Base-by-base conservation (phyloP, 2,329 filamentous ascomycete genomes). In the Juglanconis sp. region DNA sequence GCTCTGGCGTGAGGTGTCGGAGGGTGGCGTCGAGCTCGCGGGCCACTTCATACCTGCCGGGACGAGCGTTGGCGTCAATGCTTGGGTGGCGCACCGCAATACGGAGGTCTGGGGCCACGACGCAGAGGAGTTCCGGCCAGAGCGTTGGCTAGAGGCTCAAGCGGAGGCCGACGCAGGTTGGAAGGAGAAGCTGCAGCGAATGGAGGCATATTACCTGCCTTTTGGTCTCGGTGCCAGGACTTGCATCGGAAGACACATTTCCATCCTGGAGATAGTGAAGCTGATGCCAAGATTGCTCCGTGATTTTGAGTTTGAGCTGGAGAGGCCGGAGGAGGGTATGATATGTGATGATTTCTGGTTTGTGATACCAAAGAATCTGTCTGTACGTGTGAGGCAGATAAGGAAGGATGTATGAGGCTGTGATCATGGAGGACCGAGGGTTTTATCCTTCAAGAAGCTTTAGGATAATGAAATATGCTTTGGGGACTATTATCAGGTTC, bases 1-100 rank as follows among this genome's bases (percentile, higher is more conserved):
- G 3, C 68, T 84, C n/a, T 78, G 78, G 66, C 74, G 82, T 4
- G 71, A 76, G 0, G 80, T 83, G 0, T 79, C 81, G 0, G 59
- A 72, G 2, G 75, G 72, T 0, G 81, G 82, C 0, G 71, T 72
- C 0, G 72, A 74, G 5, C 71, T 84, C 5, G 71, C 71, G 1
- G 58, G 61, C 3, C 35, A 47, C 8, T 58, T 57, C 35, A 5
- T 63, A 8, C 60, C 60, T 6, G 56, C 51, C 9, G 60, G 60
- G 5, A 62, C 60, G 42, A 59, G 56, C 40, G 52, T 62, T 47
- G 60, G 60, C 56, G 49, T 62, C 34, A 62, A 62, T 32, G 53
- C 60, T 6, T 62, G 53, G 60, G 57, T 60, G 15, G 60, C 60
- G 48, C 60, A 62, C 50, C 44, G 58, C 5, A 60, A 60, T 31